A percentile compares a stretch with the other conserved stretches of the same genome.
Evolutionary conservation across 2,329 filamentous ascomycete species (phyloP).

Genomic region (Sclerotinia borealis): DNA sequence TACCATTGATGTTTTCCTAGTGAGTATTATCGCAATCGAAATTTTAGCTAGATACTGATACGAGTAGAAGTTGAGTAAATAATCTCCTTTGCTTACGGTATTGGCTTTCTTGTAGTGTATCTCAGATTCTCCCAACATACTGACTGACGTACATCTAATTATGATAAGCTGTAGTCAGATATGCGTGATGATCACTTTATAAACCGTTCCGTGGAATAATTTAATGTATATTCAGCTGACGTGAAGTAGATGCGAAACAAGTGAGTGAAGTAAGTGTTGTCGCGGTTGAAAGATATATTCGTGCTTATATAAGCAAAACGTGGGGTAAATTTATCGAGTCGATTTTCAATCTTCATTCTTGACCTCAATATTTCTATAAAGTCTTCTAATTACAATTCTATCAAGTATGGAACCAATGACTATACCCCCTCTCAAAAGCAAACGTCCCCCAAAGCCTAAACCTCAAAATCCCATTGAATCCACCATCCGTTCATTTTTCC

Average conservation of each 20-base stretch:
- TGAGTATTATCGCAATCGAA: neutral
- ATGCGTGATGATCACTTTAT: neutral
- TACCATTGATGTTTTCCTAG: neutral
- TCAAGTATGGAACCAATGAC: neutral
- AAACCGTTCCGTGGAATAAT: neutral
- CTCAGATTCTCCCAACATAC: neutral
- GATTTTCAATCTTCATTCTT: neutral
- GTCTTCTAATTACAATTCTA: neutral
- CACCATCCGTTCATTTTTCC: constrained; percentile 36
- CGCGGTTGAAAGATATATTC: too few relatives aligned
- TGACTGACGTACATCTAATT: rapidly evolving
- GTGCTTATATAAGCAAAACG: constrained; percentile 2
- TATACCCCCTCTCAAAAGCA: neutral
- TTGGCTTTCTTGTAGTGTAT: neutral
- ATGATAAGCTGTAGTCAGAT: neutral
- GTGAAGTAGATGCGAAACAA: neutral
- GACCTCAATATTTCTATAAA: neutral
- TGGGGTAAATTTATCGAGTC: neutral
- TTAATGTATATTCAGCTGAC: neutral
- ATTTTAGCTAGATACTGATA: neutral
- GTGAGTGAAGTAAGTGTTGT: too few relatives aligned
- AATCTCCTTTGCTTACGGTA: too few relatives aligned
- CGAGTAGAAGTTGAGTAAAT: too few relatives aligned
- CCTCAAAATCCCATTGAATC: constrained; percentile 34
- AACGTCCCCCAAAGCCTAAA: constrained; percentile 29